Conservation (phyloP, 176 grass and related monocot genomes). For the Juncus inflexus region DNA sequence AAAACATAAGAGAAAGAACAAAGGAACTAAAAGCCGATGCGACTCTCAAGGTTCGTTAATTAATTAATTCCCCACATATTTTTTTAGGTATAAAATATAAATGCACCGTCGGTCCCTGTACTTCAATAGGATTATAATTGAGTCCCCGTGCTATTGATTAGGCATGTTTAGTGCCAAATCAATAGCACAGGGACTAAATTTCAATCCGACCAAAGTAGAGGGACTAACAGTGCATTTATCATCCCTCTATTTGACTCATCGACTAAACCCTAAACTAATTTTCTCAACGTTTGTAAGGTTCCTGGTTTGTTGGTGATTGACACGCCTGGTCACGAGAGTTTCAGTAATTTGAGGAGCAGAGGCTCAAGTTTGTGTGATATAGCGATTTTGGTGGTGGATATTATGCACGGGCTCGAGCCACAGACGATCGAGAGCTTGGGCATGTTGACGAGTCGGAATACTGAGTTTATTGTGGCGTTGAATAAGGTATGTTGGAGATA, state of each 20-base stretch:
- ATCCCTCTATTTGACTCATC: too few species aligned
- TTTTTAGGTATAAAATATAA: too few species aligned
- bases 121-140: too few species aligned
- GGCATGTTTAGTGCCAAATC: too few species aligned
- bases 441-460: slow-evolving; percentile 34
- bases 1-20: slow-evolving; percentile 99
- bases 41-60: slow-evolving; percentile 13
- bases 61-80: too few species aligned
- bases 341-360: slow-evolving; percentile 33
- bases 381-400: slow-evolving; percentile 40
- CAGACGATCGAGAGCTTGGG: slow-evolving; percentile 39
- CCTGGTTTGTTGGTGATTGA: slow-evolving; percentile 39
- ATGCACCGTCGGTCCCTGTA: too few species aligned
- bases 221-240: too few species aligned
- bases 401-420: slow-evolving; percentile 42
- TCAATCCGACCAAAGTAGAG: too few species aligned
- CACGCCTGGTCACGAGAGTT: slow-evolving; percentile 38
- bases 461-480: slow-evolving; percentile 58
- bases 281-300: not conserved
- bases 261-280: too few species aligned
- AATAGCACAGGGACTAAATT: too few species aligned
- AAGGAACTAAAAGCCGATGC: slow-evolving; percentile 42
- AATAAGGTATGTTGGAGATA: slow-evolving; percentile 33
- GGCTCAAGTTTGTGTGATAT: slow-evolving; percentile 44
- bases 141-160: too few species aligned